Conservation (phyloP, 371 early-diverging fungal genomes). For the Mucor saturninus region DNA sequence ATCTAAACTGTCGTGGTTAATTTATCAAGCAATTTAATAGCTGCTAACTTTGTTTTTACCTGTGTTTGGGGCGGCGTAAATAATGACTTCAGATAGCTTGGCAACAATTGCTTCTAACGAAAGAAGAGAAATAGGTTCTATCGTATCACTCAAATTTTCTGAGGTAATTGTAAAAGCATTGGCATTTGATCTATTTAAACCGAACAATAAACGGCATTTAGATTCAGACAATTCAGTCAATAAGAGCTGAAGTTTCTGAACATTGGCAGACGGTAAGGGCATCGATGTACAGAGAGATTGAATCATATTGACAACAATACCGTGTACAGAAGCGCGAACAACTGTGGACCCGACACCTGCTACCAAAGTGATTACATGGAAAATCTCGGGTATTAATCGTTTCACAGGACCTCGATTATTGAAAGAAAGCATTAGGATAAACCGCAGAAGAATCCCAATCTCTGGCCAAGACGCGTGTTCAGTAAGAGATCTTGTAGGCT, state of each 20-base stretch:
- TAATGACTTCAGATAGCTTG: constrained; percentile 75
- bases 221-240: constrained; percentile 72
- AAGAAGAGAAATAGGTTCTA: constrained; percentile 67
- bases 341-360: constrained; percentile 82
- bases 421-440: constrained; percentile 86
- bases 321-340: constrained; percentile 84
- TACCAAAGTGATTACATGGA: constrained; percentile 77
- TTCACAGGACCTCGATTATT: constrained; percentile 69
- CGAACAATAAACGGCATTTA: constrained; percentile 78
- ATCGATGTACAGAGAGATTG: constrained; percentile 80
- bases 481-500: constrained; percentile 67
- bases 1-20: constrained; percentile 39
- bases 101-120: constrained; percentile 80
- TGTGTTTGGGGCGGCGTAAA: constrained; percentile 69
- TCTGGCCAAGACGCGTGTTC: constrained; percentile 86
- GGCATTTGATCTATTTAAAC: constrained; percentile 65
- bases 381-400: constrained; percentile 81
- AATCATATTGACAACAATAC: constrained; percentile 85
- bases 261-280: constrained; percentile 57
- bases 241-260: constrained; percentile 56
- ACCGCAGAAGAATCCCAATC: constrained; percentile 83
- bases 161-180: constrained; percentile 67
- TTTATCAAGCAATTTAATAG: background rate
- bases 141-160: constrained; percentile 65
- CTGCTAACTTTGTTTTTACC: constrained; percentile 44